Conservation (phyloP, 2,329 filamentous ascomycete genomes). For the Rosellinia necatrix region DNA sequence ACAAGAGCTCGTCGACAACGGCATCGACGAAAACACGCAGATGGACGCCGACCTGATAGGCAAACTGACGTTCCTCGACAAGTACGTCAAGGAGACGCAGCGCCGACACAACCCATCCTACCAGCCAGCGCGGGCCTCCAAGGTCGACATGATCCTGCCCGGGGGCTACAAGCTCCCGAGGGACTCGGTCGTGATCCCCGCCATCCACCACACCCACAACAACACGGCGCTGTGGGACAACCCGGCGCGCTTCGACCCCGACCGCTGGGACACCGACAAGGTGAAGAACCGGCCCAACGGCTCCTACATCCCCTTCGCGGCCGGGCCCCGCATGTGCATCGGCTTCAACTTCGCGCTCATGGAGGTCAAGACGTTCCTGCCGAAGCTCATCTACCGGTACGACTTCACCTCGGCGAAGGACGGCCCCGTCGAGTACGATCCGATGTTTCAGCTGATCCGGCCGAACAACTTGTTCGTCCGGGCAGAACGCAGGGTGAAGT, state of each 20-base stretch:
- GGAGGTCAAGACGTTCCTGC: slow-evolving; percentile 63
- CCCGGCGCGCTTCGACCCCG: slow-evolving; percentile 61
- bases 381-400: slow-evolving; percentile 64
- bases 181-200: slow-evolving; percentile 57
- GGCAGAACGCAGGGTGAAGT: slow-evolving; percentile 54
- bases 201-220: slow-evolving; percentile 56
- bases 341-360: slow-evolving; percentile 68
- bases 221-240: slow-evolving; percentile 63
- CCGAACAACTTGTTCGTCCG: slow-evolving; percentile 59
- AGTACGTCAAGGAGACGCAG: slow-evolving; percentile 65
- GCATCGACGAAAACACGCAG: slow-evolving; percentile 47
- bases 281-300: slow-evolving; percentile 55
- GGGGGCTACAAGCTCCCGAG: slow-evolving; percentile 62
- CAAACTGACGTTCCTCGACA: slow-evolving; percentile 57
- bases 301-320: slow-evolving; percentile 63
- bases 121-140: slow-evolving; percentile 63
- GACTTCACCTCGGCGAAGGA: slow-evolving; percentile 56
- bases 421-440: slow-evolving; percentile 60
- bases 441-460: slow-evolving; percentile 62
- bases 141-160: slow-evolving; percentile 60
- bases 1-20: slow-evolving; percentile 60
- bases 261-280: slow-evolving; percentile 60
- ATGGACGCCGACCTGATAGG: slow-evolving; percentile 54
- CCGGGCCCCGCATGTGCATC: slow-evolving; percentile 62
- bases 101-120: slow-evolving; percentile 64